Conservation (phyloP, 768 basidiomycete genomes). For the Suillus decipiens region DNA sequence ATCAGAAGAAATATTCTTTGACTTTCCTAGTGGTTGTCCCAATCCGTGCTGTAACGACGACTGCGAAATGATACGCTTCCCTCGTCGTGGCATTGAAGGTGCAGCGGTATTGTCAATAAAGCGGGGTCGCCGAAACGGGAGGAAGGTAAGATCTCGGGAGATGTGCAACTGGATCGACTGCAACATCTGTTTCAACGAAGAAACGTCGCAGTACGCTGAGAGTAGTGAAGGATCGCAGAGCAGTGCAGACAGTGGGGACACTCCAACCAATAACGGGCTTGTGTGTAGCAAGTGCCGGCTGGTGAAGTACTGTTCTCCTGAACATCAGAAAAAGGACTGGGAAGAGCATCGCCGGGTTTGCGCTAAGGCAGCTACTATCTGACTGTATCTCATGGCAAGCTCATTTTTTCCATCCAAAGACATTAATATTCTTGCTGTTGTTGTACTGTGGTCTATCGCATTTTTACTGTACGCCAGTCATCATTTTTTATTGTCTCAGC, state of each 20-base stretch:
- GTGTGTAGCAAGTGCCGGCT: conserved; percentile 78
- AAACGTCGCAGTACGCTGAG: conserved; percentile 31
- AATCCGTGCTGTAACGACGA: conserved; percentile 80
- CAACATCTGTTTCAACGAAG: conserved; percentile 57
- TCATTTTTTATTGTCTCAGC: neutral
- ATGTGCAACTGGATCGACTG: conserved; percentile 90
- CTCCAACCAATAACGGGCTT: conserved; percentile 46
- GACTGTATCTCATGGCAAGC: neutral
- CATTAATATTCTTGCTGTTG: conserved; percentile 4
- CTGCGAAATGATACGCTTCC: conserved; percentile 82
- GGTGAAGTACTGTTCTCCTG: conserved; percentile 75
- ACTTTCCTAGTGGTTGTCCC: conserved; percentile 78
- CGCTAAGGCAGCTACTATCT: conserved; percentile 32
- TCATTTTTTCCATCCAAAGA: conserved; percentile 8
- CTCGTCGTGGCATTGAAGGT: conserved; percentile 59
- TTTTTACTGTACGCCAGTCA: neutral
- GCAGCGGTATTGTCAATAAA: conserved; percentile 66
- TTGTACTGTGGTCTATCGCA: conserved; percentile 1
- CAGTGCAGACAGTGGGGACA: conserved; percentile 38
- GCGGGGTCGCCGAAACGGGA: conserved; percentile 51
- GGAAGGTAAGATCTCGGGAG: conserved; percentile 52
- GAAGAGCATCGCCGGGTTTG: conserved; percentile 77
- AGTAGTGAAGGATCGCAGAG: conserved; percentile 47
- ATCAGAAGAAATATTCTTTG: conserved; percentile 69
- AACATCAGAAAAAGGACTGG: conserved; percentile 79